Evolutionary conservation across 1,139 yeast species (phyloP).

Genomic region (Yamadazyma buinensis): DNA sequence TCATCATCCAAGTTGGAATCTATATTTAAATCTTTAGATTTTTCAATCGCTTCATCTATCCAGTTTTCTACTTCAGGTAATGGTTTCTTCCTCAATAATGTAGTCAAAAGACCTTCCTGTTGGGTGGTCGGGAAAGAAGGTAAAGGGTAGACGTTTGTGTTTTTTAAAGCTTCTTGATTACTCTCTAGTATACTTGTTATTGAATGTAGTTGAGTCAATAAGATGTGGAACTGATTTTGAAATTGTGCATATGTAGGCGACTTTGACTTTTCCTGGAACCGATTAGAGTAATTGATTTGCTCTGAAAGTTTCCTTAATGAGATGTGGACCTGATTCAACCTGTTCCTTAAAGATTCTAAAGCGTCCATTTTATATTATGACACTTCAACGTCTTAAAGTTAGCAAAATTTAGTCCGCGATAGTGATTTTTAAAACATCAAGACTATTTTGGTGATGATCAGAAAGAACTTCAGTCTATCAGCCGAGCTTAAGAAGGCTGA

Average conservation of each 20-base stretch:
- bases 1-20: conserved; percentile 43
- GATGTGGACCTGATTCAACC: conserved; percentile 42
- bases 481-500: conserved; percentile 40
- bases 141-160: conserved; percentile 78
- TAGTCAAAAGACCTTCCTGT: conserved; percentile 77
- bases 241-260: conserved; percentile 41
- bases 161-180: conserved; percentile 54
- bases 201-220: conserved; percentile 75
- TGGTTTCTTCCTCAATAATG: conserved; percentile 79
- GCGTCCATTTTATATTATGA: too few relatives aligned
- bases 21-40: conserved; percentile 24
- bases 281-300: conserved; percentile 37
- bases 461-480: conserved; percentile 42
- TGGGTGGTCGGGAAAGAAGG: conserved; percentile 81
- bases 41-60: conserved; percentile 58
- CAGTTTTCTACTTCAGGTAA: conserved; percentile 89
- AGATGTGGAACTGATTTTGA: conserved; percentile 80
- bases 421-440: conserved; percentile 3
- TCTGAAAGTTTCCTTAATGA: conserved; percentile 43
- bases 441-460: conserved; percentile 35
- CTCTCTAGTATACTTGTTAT: conserved; percentile 64
- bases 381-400: conserved; percentile 11
- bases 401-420: conserved; percentile 19
- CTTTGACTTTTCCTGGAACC: conserved; percentile 36
- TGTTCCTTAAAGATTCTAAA: conserved; percentile 40